Conservation (phyloP, 208 protist species). For the Leishmania amazonensis region DNA sequence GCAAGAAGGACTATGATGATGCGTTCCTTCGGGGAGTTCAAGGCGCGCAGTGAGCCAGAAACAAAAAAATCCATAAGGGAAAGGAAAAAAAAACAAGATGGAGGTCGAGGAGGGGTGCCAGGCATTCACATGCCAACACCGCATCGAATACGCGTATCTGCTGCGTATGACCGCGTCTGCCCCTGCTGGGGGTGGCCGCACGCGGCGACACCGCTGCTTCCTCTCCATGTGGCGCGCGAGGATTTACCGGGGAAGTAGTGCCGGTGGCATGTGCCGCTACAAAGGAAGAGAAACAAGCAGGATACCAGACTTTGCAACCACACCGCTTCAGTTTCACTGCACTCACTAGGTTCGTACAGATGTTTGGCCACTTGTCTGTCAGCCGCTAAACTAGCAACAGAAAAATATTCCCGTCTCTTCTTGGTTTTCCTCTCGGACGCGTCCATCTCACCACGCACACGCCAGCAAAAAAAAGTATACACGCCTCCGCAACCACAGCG, state of each 20-base stretch:
- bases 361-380: not conserved
- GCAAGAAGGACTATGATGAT: not conserved
- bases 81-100: not conserved
- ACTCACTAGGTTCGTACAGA: not conserved
- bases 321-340: not conserved
- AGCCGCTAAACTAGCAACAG: not conserved
- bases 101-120: not conserved
- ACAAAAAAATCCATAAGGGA: not conserved
- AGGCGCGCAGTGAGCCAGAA: too few relatives aligned
- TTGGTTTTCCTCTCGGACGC: not conserved
- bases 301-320: not conserved
- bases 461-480: not conserved
- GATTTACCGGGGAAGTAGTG: not conserved
- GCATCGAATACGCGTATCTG: not conserved
- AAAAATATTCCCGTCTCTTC: not conserved
- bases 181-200: not conserved
- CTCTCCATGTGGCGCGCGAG: not conserved
- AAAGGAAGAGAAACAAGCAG: not conserved
- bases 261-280: not conserved
- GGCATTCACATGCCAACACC: not conserved
- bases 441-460: not conserved
- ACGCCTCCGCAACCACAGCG: too few relatives aligned
- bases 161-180: not conserved
- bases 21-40: not conserved
- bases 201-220: not conserved